Evolutionary conservation across 352 stramenopile species (phyloP), one percentile per base, ranked within the genome.

Genomic region (Phytopythium cucurbitacearum): DNA sequence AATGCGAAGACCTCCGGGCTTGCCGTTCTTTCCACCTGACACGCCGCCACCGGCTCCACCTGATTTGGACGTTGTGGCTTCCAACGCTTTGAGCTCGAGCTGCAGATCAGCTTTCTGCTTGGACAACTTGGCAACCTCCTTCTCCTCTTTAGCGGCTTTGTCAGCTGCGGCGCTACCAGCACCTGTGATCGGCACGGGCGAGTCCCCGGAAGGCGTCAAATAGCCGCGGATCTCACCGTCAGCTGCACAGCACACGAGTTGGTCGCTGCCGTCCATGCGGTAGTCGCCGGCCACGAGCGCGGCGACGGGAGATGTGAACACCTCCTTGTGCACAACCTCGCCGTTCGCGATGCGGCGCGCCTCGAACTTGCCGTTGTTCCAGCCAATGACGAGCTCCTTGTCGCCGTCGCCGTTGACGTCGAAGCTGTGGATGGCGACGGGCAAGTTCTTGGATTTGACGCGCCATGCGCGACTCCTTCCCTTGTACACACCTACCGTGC

Each of bases 401-500:
- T 93, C 84, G 35, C 87, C 91, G 55, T 97, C 91, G 11, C 76
- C 87, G 48, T 97, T 87, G 40, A 97, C 87, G 59, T 98, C 89
- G 61, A 96, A 97, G 46, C 68, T 80, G 40, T 85, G 71, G 51
- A 97, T 83, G 4, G 86, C 76, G 4, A 71, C 91, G 3, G 86
- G 75, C 8, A 67, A 58, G 57, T 97, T 88, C 60, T 97, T 97
- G 12, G 78, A 93, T 60, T 97, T 97, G 57, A 97, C 87, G 48
- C 92, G 81, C 91, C 91, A 97, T 9, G 90, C 73, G 45, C 92
- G 87, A 59, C 77, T 64, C 34, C 85, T 87, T 39, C 84, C 86
- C 34, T 89, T 81, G 67, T 97, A 97, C 5, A 98, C 81, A n/a
- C 90, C 92, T n/a, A 96, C 79, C 0, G 92, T 97, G 48, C 91